phyloP scores from a whole-genome alignment of 106 monocot species.

The Dioscorea alata region DNA sequence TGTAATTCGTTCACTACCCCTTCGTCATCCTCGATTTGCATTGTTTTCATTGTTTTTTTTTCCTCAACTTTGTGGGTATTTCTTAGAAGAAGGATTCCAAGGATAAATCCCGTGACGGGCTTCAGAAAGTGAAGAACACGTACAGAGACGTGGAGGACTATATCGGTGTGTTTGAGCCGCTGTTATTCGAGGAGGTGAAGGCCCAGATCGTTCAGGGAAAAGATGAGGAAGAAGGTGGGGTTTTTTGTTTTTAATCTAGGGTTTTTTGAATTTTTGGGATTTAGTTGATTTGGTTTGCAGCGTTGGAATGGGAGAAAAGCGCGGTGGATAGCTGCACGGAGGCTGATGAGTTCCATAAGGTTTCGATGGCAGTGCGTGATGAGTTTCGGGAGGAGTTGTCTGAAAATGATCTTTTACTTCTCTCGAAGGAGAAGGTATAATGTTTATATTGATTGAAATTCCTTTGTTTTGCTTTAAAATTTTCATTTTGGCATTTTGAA shows the following conservation, averaged over 20 bases:
- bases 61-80: conserved; percentile 2
- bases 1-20: conserved; percentile 20
- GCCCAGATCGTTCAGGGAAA: conserved; percentile 74
- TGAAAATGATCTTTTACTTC: conserved; percentile 87
- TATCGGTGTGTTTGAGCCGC: conserved; percentile 71
- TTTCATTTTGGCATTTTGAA: too few relatives aligned
- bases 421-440: conserved; percentile 64
- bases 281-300: conserved; percentile 4
- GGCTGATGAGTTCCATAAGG: conserved; percentile 55
- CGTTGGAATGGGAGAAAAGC: conserved; percentile 50
- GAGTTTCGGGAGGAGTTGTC: conserved; percentile 52
- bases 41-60: background rate
- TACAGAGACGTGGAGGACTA: conserved; percentile 74
- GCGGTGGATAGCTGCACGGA: conserved; percentile 46
- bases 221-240: conserved; percentile 48
- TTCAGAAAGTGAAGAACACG: conserved; percentile 54
- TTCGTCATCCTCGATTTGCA: too few relatives aligned
- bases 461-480: too few relatives aligned
- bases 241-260: background rate
- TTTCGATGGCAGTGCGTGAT: conserved; percentile 57
- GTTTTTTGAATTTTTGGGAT: background rate
- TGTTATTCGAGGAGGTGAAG: conserved; percentile 95
- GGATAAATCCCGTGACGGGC: background rate
- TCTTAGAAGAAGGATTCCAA: conserved; percentile 15
- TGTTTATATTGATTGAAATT: background rate